phyloP scores from a whole-genome alignment of 139 green algal genomes.

The Monoraphidium neglectum region DNA sequence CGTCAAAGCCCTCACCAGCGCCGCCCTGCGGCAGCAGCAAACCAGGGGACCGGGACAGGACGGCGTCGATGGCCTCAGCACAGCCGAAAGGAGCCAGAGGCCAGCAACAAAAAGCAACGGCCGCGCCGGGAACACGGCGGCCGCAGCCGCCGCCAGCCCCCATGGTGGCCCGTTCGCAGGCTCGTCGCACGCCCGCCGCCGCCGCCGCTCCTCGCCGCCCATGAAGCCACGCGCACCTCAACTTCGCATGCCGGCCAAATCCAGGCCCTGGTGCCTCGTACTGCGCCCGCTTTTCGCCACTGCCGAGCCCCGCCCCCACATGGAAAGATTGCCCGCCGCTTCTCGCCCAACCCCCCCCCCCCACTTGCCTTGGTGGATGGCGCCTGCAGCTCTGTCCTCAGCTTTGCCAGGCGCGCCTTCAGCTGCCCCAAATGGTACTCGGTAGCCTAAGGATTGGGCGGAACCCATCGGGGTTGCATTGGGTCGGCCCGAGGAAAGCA shows the following conservation, averaged over 20 bases:
- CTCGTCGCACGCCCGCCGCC: no score
- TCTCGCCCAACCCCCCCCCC: neutral
- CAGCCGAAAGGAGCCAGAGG: neutral
- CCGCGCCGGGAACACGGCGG: no score
- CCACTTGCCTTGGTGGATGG: slow-evolving; percentile 61
- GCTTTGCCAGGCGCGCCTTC: slow-evolving; percentile 97
- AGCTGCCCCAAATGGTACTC: slow-evolving; percentile 97
- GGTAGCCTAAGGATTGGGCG: slow-evolving; percentile 58
- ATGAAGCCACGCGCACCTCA: no score
- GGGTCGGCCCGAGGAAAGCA: neutral
- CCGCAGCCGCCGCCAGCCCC: no score
- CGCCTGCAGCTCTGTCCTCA: slow-evolving; percentile 95
- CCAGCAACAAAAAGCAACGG: neutral
- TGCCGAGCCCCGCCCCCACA: neutral
- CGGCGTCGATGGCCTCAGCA: neutral
- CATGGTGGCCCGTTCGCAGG: no score
- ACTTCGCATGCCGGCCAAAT: neutral
- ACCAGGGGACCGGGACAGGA: neutral
- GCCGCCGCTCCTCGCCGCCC: no score
- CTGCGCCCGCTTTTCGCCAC: neutral
- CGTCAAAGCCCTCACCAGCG: slow-evolving; percentile 94
- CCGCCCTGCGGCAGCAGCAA: slow-evolving; percentile 37
- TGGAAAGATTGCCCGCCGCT: neutral
- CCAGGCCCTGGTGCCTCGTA: neutral
- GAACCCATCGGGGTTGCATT: neutral